Evolutionary conservation across 1,284 basidiomycete genomes (phyloP), one percentile per base, ranked within the genome.

Genomic region (Fomitopsis palustris): DNA sequence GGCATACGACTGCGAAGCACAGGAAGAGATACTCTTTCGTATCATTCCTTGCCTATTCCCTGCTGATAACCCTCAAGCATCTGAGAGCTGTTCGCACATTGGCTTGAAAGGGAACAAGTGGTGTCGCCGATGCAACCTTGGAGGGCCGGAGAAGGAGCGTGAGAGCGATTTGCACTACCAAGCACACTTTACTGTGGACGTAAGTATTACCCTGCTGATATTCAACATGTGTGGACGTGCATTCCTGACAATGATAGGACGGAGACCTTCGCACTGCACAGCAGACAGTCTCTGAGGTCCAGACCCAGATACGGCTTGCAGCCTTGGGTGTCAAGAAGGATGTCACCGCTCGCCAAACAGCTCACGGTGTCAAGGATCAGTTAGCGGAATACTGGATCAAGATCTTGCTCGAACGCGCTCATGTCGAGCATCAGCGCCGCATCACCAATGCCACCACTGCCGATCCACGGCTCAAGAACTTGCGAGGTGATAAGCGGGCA

Each of bases 321-420:
- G 60, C 58, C 27, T 23, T 47, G 4, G 66, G 66, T 16, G 59
- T 64, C 4, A 58, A 53, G 2, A 49, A 56, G 33, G 54, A 39
- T 2, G 60, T 67, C 25, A 33, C 58, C 19, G 47, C 58, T 0
- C 43, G 56, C 29, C 66, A 66, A 25, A 69, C 68, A 0, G 61
- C 59, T 10, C 69, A 71, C 2, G 75, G 76, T 12, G 67, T 76
- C 6, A 78, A 77, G 55, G 77, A 78, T 56, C 66, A 66, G 42
- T 66, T 72, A 19, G 64, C 75, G 0, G 61, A 69, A 45, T 55
- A 66, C 54, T 78, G 72, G 74, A 77, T 76, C 29, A 53, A 69
- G 1, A 23, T 59, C 4, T 49, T 77, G 1, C 56, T 77, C 12
- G 14, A 25, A 3, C 64, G 64, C 41, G 65, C 69, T 1, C 53